These are phyloP conservation scores for Postia placenta DNA, from an alignment of 768 basidiomycete genomes.

Conservation along the genomic window DNA sequence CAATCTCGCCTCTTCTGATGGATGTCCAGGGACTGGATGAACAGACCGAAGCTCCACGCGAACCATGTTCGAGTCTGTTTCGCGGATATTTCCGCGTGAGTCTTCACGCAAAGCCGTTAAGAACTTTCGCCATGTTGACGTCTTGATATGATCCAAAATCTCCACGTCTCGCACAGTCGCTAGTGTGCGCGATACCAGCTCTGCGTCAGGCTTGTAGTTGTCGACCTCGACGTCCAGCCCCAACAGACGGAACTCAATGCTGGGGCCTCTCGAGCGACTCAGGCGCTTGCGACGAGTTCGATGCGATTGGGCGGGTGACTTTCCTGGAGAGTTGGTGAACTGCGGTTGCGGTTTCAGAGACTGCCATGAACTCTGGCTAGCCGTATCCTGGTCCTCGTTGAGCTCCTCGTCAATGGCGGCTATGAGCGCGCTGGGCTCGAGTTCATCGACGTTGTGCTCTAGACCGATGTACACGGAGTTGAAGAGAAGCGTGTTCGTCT, in stretches of 20 bases:
- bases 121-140: slow-evolving; percentile 98
- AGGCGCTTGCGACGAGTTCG: slow-evolving; percentile 33
- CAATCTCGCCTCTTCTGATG: slow-evolving; percentile 72
- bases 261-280: slow-evolving; percentile 67
- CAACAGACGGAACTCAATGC: slow-evolving; percentile 77
- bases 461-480: slow-evolving; percentile 94
- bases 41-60: slow-evolving; percentile 74
- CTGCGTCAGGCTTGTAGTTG: slow-evolving; percentile 47
- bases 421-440: slow-evolving; percentile 72
- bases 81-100: slow-evolving; percentile 80
- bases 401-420: slow-evolving; percentile 93
- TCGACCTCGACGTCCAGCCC: slow-evolving; percentile 64
- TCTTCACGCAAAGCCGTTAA: slow-evolving; percentile 81
- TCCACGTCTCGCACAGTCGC: slow-evolving; percentile 70
- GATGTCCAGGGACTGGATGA: slow-evolving; percentile 60
- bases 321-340: slow-evolving; percentile 34
- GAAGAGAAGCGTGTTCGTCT: slow-evolving; percentile 74
- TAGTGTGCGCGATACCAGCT: slow-evolving; percentile 59
- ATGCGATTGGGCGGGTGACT: slow-evolving; percentile 16
- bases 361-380: slow-evolving; percentile 87
- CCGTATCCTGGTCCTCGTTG: slow-evolving; percentile 66
- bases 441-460: slow-evolving; percentile 65
- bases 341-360: slow-evolving; percentile 49
- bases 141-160: slow-evolving; percentile 96
- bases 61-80: slow-evolving; percentile 94